Conservation (phyloP, 148 eudicot genomes). For the Hydrangea macrophylla region DNA sequence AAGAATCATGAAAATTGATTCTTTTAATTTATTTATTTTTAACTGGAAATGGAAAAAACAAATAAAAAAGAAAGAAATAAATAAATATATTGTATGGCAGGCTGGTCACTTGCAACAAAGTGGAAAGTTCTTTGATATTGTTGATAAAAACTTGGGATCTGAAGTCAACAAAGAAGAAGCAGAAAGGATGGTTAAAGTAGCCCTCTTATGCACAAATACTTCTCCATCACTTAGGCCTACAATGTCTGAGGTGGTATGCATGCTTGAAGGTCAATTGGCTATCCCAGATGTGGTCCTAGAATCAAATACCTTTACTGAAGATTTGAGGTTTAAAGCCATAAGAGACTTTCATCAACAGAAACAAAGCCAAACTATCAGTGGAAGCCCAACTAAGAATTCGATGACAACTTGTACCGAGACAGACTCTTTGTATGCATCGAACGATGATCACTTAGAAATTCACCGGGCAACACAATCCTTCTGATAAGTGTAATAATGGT, state of each 20-base stretch:
- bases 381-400: conserved; percentile 14
- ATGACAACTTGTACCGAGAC: conserved; percentile 4
- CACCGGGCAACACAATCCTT: conserved; percentile 6
- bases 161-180: conserved; percentile 31
- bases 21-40: background rate
- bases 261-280: conserved; percentile 35
- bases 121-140: conserved; percentile 23
- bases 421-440: conserved; percentile 18
- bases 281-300: conserved; percentile 27
- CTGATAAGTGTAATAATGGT: conserved; percentile 12
- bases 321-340: conserved; percentile 67
- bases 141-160: conserved; percentile 30
- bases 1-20: background rate
- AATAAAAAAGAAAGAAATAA: no score
- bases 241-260: conserved; percentile 43
- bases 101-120: conserved; percentile 37
- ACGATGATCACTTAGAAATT: conserved; percentile 5
- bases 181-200: conserved; percentile 32
- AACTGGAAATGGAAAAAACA: background rate
- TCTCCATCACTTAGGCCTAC: conserved; percentile 40
- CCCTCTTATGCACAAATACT: conserved; percentile 37
- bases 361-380: conserved; percentile 10
- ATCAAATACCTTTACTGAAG: conserved; percentile 22
- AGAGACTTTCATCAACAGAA: conserved; percentile 31
- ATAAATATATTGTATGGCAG: conserved; percentile 26